These are phyloP conservation scores for Periconia sp. DNA, from an alignment of 2,329 filamentous ascomycete species.

Conservation along the genomic window DNA sequence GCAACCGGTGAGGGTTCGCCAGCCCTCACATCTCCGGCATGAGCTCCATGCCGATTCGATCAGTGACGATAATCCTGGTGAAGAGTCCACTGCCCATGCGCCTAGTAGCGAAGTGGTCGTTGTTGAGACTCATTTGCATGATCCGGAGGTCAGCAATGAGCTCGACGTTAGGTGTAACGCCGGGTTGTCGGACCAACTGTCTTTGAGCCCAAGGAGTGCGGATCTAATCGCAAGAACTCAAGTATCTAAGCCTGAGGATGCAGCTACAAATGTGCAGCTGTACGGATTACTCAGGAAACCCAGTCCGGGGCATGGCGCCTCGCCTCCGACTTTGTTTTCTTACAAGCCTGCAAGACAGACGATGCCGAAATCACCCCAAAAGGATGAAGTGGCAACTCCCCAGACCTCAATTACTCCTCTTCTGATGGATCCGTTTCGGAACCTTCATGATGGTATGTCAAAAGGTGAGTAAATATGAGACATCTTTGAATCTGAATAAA, in stretches of 20 bases:
- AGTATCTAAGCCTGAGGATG: neutral
- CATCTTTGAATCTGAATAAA: too few species aligned
- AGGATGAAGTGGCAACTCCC: neutral
- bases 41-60: slow-evolving; percentile 20
- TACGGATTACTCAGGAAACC: too few species aligned
- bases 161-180: too few species aligned
- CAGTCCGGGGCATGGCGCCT: neutral
- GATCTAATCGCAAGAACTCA: neutral
- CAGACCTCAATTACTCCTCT: neutral
- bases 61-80: slow-evolving; percentile 15
- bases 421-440: neutral
- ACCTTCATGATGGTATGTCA: too few species aligned
- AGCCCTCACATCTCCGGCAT: slow-evolving; percentile 29
- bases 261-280: too few species aligned
- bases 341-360: neutral
- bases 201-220: neutral
- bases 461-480: too few species aligned
- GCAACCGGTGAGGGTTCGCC: slow-evolving; percentile 7
- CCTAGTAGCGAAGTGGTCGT: slow-evolving; percentile 23
- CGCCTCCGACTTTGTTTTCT: slow-evolving; percentile 5
- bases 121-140: slow-evolving; percentile 29
- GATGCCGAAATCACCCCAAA: neutral
- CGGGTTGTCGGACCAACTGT: neutral
- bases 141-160: too few species aligned
- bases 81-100: slow-evolving; percentile 16